These are phyloP conservation scores for Neurospora sp. DNA, from an alignment of 495 filamentous ascomycete genomes.

Conservation along the genomic window DNA sequence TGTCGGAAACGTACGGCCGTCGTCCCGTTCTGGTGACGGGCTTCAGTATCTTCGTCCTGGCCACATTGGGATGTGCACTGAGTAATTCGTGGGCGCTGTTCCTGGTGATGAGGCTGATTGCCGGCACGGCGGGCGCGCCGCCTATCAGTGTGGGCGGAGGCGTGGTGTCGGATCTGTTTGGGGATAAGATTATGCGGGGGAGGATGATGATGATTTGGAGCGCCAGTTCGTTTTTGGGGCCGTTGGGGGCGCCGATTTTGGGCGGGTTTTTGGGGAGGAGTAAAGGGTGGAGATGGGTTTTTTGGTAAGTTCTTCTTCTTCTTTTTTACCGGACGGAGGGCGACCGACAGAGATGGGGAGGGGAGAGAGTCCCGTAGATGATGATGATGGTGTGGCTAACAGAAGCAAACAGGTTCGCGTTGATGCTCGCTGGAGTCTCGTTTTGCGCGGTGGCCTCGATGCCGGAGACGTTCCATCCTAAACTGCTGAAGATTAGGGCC, in stretches of 20 bases:
- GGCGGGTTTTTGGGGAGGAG: constrained; percentile 26
- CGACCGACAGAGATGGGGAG: no score
- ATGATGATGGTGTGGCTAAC: no score
- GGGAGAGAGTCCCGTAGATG: no score
- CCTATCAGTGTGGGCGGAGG: constrained; percentile 76
- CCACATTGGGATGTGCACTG: constrained; percentile 65
- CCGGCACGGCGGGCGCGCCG: constrained; percentile 63
- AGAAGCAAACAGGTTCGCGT: constrained; percentile 11
- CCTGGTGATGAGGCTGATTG: constrained; percentile 20
- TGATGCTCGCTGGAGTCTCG: constrained; percentile 35
- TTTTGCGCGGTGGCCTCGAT: constrained; percentile 17
- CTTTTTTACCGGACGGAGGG: no score
- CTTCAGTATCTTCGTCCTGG: constrained; percentile 58
- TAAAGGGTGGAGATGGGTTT: constrained; percentile 41
- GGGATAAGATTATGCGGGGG: constrained; percentile 14
- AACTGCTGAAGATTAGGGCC: constrained; percentile 38
- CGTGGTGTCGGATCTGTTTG: constrained; percentile 68
- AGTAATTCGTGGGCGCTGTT: constrained; percentile 39
- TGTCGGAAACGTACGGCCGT: constrained; percentile 63
- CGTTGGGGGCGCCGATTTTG: constrained; percentile 38
- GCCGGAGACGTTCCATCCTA: constrained; percentile 43
- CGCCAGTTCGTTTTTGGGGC: constrained; percentile 25
- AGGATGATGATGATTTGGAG: constrained; percentile 23
- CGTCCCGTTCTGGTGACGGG: constrained; percentile 60
- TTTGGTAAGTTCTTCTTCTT: constrained; percentile 27